Evolutionary conservation across 768 basidiomycete genomes (phyloP).

Genomic region (Myochromella boudieri): DNA sequence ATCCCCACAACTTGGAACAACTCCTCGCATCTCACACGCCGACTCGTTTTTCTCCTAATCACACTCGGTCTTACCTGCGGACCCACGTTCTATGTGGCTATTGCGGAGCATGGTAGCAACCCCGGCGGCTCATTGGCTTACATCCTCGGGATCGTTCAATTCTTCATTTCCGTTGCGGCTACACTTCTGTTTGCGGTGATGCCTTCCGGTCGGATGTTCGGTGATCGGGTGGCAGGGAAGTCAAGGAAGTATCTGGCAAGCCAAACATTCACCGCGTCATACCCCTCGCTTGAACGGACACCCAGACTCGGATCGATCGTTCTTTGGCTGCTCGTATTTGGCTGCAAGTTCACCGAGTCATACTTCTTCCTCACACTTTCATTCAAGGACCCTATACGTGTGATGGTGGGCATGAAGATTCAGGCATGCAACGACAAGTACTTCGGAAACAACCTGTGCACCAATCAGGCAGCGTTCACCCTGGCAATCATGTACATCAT

Average conservation of each 20-base stretch:
- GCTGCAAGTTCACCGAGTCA: slow-evolving; percentile 94
- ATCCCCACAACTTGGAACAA: slow-evolving; percentile 99
- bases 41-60: slow-evolving; percentile 85
- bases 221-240: slow-evolving; percentile 94
- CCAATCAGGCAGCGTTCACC: slow-evolving; percentile 93
- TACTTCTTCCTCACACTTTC: slow-evolving; percentile 98
- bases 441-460: slow-evolving; percentile 82
- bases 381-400: slow-evolving; percentile 88
- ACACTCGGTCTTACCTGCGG: slow-evolving; percentile 90
- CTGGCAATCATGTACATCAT: slow-evolving; percentile 98
- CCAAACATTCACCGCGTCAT: slow-evolving; percentile 97
- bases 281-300: slow-evolving; percentile 63
- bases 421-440: slow-evolving; percentile 86
- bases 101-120: slow-evolving; percentile 59
- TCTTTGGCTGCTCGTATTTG: slow-evolving; percentile 92
- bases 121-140: slow-evolving; percentile 72
- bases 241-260: slow-evolving; percentile 96
- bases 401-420: slow-evolving; percentile 97
- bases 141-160: slow-evolving; percentile 95
- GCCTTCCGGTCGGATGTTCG: slow-evolving; percentile 98
- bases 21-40: slow-evolving; percentile 91
- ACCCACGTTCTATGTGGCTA: slow-evolving; percentile 93
- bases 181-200: slow-evolving; percentile 88
- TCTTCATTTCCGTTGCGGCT: slow-evolving; percentile 87
- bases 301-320: slow-evolving; percentile 77